phyloP scores from a whole-genome alignment of 768 basidiomycete genomes.

The Auricularia sp. region DNA sequence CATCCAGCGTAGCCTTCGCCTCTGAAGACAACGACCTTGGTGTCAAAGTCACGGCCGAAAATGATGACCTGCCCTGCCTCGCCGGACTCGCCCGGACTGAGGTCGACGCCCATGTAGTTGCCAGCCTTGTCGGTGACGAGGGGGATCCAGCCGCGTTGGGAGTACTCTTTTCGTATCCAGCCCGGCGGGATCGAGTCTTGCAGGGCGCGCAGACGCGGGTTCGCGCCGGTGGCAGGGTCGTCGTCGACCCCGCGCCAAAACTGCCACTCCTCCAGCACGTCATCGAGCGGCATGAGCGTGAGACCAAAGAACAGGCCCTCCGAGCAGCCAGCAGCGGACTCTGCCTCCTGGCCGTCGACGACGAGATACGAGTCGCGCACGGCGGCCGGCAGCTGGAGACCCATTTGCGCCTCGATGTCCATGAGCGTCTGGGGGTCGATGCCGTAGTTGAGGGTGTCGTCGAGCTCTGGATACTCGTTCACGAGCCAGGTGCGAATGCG shows the following conservation, averaged over 20 bases:
- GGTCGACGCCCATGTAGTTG: conserved; percentile 93
- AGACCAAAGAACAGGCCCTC: conserved; percentile 95
- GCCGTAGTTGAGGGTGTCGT: conserved; percentile 90
- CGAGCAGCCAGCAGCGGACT: conserved; percentile 76
- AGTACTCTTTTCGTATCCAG: conserved; percentile 86
- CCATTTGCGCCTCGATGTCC: conserved; percentile 75
- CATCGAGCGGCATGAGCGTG: conserved; percentile 83
- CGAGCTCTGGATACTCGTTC: conserved; percentile 85
- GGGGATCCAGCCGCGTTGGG: conserved; percentile 93
- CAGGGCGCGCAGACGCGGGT: conserved; percentile 51
- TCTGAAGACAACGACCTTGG: conserved; percentile 88
- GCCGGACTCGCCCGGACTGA: conserved; percentile 74
- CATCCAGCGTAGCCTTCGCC: conserved; percentile 89
- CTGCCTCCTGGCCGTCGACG: conserved; percentile 90
- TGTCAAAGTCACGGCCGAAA: conserved; percentile 98
- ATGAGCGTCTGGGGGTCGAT: conserved; percentile 72
- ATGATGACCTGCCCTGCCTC: conserved; percentile 87
- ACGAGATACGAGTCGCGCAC: conserved; percentile 85
- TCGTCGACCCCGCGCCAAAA: conserved; percentile 94
- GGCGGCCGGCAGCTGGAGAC: conserved; percentile 69
- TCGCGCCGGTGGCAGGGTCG: conserved; percentile 78
- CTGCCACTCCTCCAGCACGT: conserved; percentile 88
- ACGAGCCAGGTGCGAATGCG: conserved; percentile 74
- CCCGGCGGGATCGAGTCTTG: conserved; percentile 87
- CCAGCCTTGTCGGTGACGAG: conserved; percentile 88